A percentile compares a stretch with the other conserved stretches of the same genome.
Evolutionary conservation across 1,284 basidiomycete species (phyloP).

Genomic region (Ustilago shanxiensis): DNA sequence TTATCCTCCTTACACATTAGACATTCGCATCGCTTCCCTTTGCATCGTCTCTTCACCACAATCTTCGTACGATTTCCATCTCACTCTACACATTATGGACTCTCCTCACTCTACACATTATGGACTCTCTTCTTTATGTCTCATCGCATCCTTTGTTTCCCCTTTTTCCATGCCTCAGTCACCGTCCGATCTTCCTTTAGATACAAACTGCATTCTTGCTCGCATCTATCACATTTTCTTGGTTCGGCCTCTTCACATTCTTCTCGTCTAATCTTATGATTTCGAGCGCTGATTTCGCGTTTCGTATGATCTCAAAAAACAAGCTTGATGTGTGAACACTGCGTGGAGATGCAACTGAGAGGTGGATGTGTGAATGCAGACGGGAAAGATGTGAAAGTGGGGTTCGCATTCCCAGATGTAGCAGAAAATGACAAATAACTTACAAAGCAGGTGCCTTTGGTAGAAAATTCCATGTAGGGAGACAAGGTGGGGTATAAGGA

Average conservation of each 20-base stretch:
- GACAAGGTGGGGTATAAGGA: neutral
- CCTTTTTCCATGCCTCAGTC: neutral
- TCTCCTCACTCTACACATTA: neutral
- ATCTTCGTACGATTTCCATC: neutral
- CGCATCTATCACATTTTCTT: neutral
- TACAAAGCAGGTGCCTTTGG: neutral
- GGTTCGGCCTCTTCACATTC: neutral
- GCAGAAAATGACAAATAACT: neutral
- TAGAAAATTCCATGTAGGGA: too few species aligned
- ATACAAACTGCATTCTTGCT: neutral
- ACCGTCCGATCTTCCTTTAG: slow-evolving; percentile 11
- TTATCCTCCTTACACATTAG: neutral
- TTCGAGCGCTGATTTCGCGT: slow-evolving; percentile 5
- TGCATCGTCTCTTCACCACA: neutral
- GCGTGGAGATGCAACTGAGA: neutral
- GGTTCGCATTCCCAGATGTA: neutral
- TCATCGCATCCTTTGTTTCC: slow-evolving; percentile 2
- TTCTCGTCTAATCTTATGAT: neutral
- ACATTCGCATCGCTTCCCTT: neutral
- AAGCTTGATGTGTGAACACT: neutral
- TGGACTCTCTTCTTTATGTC: slow-evolving; percentile 14
- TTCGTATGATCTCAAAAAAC: neutral
- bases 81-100: slow-evolving; percentile 11
- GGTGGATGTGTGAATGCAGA: too few species aligned
- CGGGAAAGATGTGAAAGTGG: neutral